Evolutionary conservation across 345 rosid species (phyloP), one percentile per base, ranked within the genome.

Genomic region (Schrenkiella parvula): DNA sequence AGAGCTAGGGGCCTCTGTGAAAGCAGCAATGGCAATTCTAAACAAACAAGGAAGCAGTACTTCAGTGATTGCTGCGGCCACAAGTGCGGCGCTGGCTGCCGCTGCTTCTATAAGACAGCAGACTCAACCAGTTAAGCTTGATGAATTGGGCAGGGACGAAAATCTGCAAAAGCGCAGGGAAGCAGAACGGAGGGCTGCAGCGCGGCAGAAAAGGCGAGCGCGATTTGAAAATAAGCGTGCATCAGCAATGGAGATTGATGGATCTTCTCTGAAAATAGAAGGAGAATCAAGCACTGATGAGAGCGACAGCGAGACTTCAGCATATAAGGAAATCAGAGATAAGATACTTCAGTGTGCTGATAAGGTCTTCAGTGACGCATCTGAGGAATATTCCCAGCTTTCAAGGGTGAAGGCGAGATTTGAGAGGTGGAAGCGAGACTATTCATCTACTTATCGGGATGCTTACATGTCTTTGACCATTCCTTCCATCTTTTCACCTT

Each of bases 231-330:
- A 80, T 5, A 91, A 84, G 81, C 82, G 87, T 72, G 68, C 85
- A 42, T 85, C 87, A 60, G 84, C 84, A 60, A 82, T 91, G 96
- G 87, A 89, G 65, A 34, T 86, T 25, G 93, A 91, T 26, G 58
- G 71, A 71, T 66, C 88, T 38, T 66, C 74, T 75, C 82, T 70
- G 75, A 91, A 87, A 84, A 63, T 88, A 74, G 98, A 93, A 84
- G 98, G 97, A 68, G 98, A 93, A 83, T 91, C 96, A 6, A 91
- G 95, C 84, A 88, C 95, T 42, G 99, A 95, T 81, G 97, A 93
- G 82, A 93, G 98, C 61, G 96, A 93, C 73, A 83, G 87, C 76
- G 99, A 93, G 78, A 84, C 78, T 77, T 79, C 82, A 67, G 96
- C 97, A 66, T 91, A 89, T 73, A 80, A 79, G 80, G 91, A 95